Percentiles rank a stretch among this genome's conserved stretches.
These are phyloP conservation scores for Odontarrhena argentea DNA, from an alignment of 345 rosid genomes.

Conservation along the genomic window DNA sequence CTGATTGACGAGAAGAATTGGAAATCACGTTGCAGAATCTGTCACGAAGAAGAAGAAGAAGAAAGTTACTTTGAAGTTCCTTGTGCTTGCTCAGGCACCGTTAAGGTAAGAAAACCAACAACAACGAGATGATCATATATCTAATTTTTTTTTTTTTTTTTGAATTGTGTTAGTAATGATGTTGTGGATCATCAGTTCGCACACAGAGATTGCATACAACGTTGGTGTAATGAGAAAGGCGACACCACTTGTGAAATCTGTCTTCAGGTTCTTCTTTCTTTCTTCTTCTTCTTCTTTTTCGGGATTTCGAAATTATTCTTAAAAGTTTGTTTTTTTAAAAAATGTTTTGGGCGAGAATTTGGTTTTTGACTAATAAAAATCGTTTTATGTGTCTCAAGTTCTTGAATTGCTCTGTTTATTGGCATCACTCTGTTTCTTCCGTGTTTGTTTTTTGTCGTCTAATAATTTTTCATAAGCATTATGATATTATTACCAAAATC, in stretches of 20 bases:
- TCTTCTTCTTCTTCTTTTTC: not conserved
- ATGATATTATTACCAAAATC: conserved; percentile 1
- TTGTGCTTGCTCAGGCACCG: conserved; percentile 94
- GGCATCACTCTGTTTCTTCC: conserved; percentile 30
- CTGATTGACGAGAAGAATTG: conserved; percentile 43
- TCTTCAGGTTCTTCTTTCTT: conserved; percentile 62
- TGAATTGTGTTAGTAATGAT: not conserved
- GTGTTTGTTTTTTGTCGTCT: conserved; percentile 33
- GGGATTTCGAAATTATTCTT: not conserved
- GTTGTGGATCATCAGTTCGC: conserved; percentile 26
- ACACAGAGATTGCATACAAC: conserved; percentile 90
- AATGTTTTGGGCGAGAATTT: conserved; percentile 7
- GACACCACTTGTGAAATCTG: conserved; percentile 92
- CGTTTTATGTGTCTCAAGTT: conserved; percentile 6
- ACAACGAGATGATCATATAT: too few species aligned
- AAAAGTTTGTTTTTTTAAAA: not conserved
- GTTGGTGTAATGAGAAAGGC: conserved; percentile 99
- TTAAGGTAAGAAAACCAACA: conserved; percentile 52
- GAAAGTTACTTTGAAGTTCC: conserved; percentile 87
- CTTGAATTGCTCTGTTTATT: conserved; percentile 17
- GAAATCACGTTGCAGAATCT: conserved; percentile 73
- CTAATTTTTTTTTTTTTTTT: too few species aligned
- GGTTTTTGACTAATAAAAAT: not conserved
- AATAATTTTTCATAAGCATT: conserved; percentile 16
- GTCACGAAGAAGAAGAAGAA: conserved; percentile 83